Base-by-base conservation (phyloP, 1,284 basidiomycete species). In the Flammula alnicola region DNA sequence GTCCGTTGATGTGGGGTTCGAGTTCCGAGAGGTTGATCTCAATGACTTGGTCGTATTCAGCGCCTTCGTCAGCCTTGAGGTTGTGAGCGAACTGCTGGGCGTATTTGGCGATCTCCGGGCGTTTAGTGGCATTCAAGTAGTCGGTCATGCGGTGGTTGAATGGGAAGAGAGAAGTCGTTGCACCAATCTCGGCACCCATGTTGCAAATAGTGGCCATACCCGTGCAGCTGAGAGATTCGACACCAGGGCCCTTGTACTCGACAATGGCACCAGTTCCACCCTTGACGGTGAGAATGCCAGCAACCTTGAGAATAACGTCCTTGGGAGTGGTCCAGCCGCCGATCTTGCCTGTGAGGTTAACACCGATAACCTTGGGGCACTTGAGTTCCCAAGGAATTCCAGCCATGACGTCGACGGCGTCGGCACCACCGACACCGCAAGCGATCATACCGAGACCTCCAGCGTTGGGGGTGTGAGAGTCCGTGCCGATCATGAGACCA, bases 131-230 rank as follows among this genome's bases (percentile, higher is more conserved):
- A 56, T 91, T 83, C 67, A 99, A 81, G 78, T 98, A 99, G 70
- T 88, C 83, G 64, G 72, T 81, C 95, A 98, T 98, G 65, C 94
- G 93, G 62, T 78, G 73, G 81, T 98, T 99, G 88, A 91, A 99
- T 63, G 97, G 97, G 93, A 99, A 99, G 63, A 98, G 75, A 14
- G 96, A 98, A 44, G 97, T 98, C 35, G 96, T 99, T 43, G 96
- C 96, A 72, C 97, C 96, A 65, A 99, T 98, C 77, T 99, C 96
- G 66, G 97, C 97, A 83, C 97, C 97, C 96, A 98, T 99, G 86
- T 98, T 99, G 76, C 96, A 98, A 64, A 97, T 95, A 44, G 96
- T 99, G 53, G 93, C 97, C 96, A 98, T 98, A 78, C 96, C 97
- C 40, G 96, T 99, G 83, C 91, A 94, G 42, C 95, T 98, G 59